These are phyloP conservation scores for Physcia stellaris DNA, from an alignment of 495 filamentous ascomycete genomes.

Conservation along the genomic window DNA sequence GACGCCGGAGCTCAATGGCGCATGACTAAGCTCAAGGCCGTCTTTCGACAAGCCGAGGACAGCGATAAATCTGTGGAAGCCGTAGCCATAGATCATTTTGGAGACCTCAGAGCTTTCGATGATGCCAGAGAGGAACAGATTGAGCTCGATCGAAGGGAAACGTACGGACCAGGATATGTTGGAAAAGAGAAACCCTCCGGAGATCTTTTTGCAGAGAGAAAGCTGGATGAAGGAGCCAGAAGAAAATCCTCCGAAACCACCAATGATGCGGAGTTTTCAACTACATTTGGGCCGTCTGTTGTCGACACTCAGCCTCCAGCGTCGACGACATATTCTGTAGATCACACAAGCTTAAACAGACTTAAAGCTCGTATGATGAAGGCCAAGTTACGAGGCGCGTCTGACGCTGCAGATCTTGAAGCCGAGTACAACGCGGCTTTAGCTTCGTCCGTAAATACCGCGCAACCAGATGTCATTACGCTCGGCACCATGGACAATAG, in stretches of 20 bases:
- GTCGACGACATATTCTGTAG: conserved; percentile 40
- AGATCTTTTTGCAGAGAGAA: conserved; percentile 69
- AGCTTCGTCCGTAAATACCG: conserved; percentile 40
- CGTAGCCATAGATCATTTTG: conserved; percentile 68
- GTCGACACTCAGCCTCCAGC: too few species aligned
- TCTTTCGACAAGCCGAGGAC: conserved; percentile 70
- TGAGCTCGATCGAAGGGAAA: conserved; percentile 73
- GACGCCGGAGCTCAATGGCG: conserved; percentile 85
- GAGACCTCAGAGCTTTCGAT: conserved; percentile 73
- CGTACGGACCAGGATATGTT: conserved; percentile 77
- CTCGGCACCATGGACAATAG: conserved; percentile 80
- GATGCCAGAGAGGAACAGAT: conserved; percentile 87
- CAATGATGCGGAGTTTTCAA: conserved; percentile 27
- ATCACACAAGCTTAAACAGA: conserved; percentile 72
- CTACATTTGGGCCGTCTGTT: conserved; percentile 27
- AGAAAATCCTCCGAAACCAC: conserved; percentile 25
- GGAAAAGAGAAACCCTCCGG: conserved; percentile 82
- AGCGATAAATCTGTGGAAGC: conserved; percentile 59
- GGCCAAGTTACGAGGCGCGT: conserved; percentile 64
- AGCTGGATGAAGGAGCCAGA: conserved; percentile 31
- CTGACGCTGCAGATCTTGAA: conserved; percentile 68
- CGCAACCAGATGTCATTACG: conserved; percentile 55
- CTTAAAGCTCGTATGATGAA: conserved; percentile 90
- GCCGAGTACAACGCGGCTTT: conserved; percentile 67
- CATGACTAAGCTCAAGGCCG: conserved; percentile 82